Conservation (phyloP, 2,329 filamentous ascomycete species). For the Arthrobotrys musiformis region DNA sequence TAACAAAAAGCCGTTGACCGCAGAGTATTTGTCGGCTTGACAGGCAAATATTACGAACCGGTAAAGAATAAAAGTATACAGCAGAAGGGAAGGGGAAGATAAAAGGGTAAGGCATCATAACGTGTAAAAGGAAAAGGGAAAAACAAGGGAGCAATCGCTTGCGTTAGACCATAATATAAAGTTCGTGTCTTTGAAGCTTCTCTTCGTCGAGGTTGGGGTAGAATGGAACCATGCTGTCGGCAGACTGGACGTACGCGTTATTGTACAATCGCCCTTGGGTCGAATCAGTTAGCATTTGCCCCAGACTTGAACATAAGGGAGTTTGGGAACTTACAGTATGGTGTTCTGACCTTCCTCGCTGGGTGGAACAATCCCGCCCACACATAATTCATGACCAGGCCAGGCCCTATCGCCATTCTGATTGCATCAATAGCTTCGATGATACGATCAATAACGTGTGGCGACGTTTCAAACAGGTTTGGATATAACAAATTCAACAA, state of each 20-base stretch:
- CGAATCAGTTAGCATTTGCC: conserved; percentile 7
- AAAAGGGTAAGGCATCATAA: not conserved
- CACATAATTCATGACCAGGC: conserved; percentile 95
- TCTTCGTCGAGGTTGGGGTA: conserved; percentile 89
- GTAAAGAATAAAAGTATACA: conserved; percentile 21
- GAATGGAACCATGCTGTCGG: conserved; percentile 95
- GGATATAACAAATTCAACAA: conserved; percentile 95
- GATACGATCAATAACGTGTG: conserved; percentile 97
- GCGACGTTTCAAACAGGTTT: conserved; percentile 96
- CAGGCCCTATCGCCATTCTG: conserved; percentile 89
- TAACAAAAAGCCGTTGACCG: conserved; percentile 30
- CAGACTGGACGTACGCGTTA: conserved; percentile 91
- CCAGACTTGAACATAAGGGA: not conserved
- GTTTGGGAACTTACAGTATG: conserved; percentile 82
- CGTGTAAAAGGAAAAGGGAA: not conserved
- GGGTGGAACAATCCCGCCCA: conserved; percentile 98
- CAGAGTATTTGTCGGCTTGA: conserved; percentile 52
- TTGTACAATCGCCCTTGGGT: conserved; percentile 77
- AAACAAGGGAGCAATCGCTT: conserved; percentile 1
- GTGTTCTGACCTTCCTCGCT: conserved; percentile 89
- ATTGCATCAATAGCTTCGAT: conserved; percentile 98
- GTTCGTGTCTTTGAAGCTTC: conserved; percentile 78
- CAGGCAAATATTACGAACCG: conserved; percentile 34
- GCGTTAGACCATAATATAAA: conserved; percentile 80
- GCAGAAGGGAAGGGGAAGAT: conserved; percentile 4